A percentile compares a stretch with the other conserved stretches of the same genome.
phyloP scores from a whole-genome alignment of 148 eudicot genomes.

The Amaranthus cruentus region DNA sequence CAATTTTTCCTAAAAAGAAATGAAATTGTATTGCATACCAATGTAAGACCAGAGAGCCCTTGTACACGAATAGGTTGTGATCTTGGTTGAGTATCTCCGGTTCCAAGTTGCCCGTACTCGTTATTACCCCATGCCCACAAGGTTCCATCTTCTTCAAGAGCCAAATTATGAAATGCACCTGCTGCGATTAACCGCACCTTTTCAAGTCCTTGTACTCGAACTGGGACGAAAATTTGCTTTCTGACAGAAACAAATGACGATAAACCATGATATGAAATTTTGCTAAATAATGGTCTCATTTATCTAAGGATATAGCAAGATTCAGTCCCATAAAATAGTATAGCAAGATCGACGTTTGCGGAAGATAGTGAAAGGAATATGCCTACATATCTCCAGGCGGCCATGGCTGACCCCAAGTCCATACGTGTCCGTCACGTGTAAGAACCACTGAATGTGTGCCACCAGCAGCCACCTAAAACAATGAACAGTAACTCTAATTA shows the following conservation, averaged over 20 bases:
- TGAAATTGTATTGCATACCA: constrained; percentile 40
- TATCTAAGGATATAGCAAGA: neutral
- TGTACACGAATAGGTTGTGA: constrained; percentile 89
- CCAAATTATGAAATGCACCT: constrained; percentile 97
- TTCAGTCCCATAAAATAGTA: neutral
- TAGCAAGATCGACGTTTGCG: neutral
- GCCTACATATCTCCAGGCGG: constrained; percentile 98
- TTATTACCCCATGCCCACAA: constrained; percentile 98
- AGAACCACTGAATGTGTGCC: constrained; percentile 98
- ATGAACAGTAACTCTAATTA: constrained; percentile 11
- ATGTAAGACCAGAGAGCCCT: constrained; percentile 71
- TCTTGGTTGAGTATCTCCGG: constrained; percentile 98
- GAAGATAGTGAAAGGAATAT: neutral
- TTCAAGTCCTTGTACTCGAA: constrained; percentile 90
- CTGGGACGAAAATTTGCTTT: constrained; percentile 93
- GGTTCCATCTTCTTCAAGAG: constrained; percentile 82
- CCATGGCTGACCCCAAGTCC: constrained; percentile 99
- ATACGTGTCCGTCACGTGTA: constrained; percentile 91
- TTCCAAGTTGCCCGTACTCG: constrained; percentile 98
- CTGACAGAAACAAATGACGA: constrained; percentile 30
- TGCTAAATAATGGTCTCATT: neutral
- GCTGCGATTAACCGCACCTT: constrained; percentile 77
- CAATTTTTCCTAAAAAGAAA: too few relatives aligned
- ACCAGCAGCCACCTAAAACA: constrained; percentile 92
- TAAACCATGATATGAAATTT: neutral